Evolutionary conservation across 139 green algal species (phyloP), one percentile per base, ranked within the genome.

Genomic region (Diplosphaera chodatii): DNA sequence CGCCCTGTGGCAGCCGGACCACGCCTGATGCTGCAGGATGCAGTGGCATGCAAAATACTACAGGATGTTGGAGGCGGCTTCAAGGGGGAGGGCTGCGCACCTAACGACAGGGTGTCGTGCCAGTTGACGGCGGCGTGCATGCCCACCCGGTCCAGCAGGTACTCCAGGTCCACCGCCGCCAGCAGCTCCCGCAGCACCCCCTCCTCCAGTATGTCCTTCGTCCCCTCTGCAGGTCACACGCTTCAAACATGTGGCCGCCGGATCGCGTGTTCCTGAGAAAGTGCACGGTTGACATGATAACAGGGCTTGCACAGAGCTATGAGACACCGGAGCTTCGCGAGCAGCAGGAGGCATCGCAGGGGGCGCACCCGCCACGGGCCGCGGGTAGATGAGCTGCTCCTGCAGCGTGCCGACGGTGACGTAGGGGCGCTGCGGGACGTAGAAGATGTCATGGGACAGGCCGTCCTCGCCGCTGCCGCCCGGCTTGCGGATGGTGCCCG

Each of bases 321-420:
- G n/a, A n/a, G n/a, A n/a, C n/a, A n/a, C n/a, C n/a, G n/a, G n/a
- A n/a, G n/a, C n/a, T n/a, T n/a, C n/a, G n/a, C n/a, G n/a, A n/a
- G n/a, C n/a, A n/a, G n/a, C n/a, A n/a, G n/a, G n/a, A n/a, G n/a
- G n/a, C n/a, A n/a, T n/a, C n/a, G n/a, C n/a, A n/a, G n/a, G n/a
- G 37, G 8, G 13, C 34, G 40, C n/a, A 55, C 72, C 48, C 81
- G 62, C 13, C 48, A 59, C 48, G 18, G 48, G 18, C 16, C 48
- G 48, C 6, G 87, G 87, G 74, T 92, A 92, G 48, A 92, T 80
- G 63, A 92, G 75, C 80, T 91, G 87, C 37, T 90, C 87, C 71
- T 85, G 78, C 69, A 92, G 74, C 22, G 82, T 92, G 55, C 87
- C 86, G 56, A 85, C 23, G 18, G 73, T 87, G 29, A 90, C 83